Percentiles rank a stretch among this genome's conserved stretches.
Conservation (phyloP, 139 green algal genomes). For the Nannochloris sp. region DNA sequence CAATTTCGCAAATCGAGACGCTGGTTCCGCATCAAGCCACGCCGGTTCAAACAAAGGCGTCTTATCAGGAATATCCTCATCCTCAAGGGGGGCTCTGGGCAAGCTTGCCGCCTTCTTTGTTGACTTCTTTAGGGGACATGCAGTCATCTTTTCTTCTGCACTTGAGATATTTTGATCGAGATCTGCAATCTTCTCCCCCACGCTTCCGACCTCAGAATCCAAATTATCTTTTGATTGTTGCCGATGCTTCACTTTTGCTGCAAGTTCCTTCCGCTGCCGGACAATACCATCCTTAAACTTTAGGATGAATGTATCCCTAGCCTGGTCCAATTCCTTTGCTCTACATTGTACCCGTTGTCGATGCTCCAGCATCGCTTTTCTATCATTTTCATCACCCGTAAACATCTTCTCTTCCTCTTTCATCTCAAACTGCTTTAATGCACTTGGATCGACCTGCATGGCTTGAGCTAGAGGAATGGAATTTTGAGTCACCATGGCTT, state of each 20-base stretch:
- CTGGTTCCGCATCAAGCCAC: conserved; percentile 13
- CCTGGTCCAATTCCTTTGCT: conserved; percentile 19
- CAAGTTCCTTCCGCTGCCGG: background rate
- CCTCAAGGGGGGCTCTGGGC: conserved; percentile 30
- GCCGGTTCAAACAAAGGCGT: conserved; percentile 11
- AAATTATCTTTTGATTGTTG: background rate
- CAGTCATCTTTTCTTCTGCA: background rate
- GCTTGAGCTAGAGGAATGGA: background rate
- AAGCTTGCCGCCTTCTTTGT: background rate
- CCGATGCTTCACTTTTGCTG: background rate
- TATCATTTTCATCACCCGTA: conserved; percentile 32
- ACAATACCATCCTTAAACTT: background rate
- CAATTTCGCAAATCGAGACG: conserved; percentile 11
- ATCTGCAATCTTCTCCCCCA: background rate
- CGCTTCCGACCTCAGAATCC: conserved; percentile 20
- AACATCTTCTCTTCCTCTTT: conserved; percentile 19
- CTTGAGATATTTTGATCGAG: background rate
- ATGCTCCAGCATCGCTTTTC: conserved; percentile 40
- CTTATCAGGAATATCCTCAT: conserved; percentile 27
- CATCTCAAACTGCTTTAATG: conserved; percentile 31
- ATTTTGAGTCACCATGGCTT: background rate
- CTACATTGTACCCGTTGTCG: conserved; percentile 25
- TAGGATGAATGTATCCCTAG: conserved; percentile 15
- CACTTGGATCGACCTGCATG: background rate
- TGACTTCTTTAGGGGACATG: background rate